Conservation (phyloP, 495 filamentous ascomycete species). For the Bombardia bombarda region DNA sequence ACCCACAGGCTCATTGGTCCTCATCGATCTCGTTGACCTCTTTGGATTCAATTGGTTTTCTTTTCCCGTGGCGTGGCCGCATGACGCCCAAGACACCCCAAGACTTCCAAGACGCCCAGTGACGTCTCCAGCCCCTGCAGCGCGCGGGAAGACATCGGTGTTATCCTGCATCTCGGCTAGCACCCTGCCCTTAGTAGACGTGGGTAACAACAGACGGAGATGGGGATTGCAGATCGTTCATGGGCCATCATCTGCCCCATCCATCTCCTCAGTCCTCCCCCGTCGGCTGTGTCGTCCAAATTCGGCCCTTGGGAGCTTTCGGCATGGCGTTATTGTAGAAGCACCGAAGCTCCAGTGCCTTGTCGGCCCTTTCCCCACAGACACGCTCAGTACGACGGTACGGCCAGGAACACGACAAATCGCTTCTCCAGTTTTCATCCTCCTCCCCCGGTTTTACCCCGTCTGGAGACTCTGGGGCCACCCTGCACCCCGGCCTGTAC, state of each 20-base stretch:
- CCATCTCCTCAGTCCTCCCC: too few relatives aligned
- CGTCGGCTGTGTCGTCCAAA: not conserved
- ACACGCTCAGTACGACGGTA: not conserved
- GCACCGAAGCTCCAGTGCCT: conserved; percentile 4
- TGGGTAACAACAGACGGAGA: too few relatives aligned
- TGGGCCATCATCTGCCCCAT: not conserved
- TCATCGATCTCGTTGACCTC: too few relatives aligned
- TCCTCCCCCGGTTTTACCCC: too few relatives aligned
- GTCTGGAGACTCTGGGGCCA: too few relatives aligned
- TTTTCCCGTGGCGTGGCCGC: too few relatives aligned
- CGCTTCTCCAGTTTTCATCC: too few relatives aligned
- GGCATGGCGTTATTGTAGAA: not conserved
- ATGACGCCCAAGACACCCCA: not conserved
- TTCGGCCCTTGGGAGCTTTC: not conserved
- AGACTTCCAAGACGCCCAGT: not conserved
- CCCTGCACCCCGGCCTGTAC: not conserved
- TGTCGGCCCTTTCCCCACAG: conserved; percentile 12
- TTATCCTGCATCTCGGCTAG: conserved; percentile 11
- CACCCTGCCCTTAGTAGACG: too few relatives aligned
- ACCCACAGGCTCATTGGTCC: too few relatives aligned
- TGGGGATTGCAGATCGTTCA: too few relatives aligned
- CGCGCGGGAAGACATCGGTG: conserved; percentile 13
- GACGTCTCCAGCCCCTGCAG: not conserved
- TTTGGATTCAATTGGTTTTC: too few relatives aligned
- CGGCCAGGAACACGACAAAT: too few relatives aligned